A percentile compares a stretch with the other conserved stretches of the same genome.
Conservation (phyloP, 1,284 basidiomycete species). For the Meira nashicola region DNA sequence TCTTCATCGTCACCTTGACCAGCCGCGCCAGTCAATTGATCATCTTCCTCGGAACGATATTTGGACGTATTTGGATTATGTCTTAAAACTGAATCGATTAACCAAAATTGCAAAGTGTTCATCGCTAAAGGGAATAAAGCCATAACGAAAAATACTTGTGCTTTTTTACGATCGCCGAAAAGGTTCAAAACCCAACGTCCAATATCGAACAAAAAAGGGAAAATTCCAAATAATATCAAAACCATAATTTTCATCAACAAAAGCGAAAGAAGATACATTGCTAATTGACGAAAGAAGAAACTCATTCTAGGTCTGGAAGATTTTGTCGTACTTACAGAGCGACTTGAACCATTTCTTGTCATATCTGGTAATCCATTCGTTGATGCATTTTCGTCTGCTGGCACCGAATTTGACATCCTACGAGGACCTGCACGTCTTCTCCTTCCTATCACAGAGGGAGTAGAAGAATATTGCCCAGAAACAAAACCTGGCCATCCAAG, state of each 20-base stretch:
- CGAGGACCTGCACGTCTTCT: neutral
- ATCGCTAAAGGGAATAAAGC: constrained; percentile 86
- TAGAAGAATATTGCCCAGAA: constrained; percentile 76
- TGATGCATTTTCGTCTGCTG: neutral
- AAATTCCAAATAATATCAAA: constrained; percentile 65
- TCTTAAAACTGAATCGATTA: constrained; percentile 47
- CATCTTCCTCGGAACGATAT: constrained; percentile 26
- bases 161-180: constrained; percentile 60
- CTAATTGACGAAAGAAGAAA: constrained; percentile 77
- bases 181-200: constrained; percentile 79
- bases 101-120: constrained; percentile 58
- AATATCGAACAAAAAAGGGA: constrained; percentile 64
- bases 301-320: constrained; percentile 30
- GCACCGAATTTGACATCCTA: neutral
- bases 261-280: constrained; percentile 76
- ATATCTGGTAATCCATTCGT: neutral
- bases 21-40: neutral
- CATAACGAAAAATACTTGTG: constrained; percentile 62
- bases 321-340: neutral
- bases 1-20: neutral
- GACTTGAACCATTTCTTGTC: neutral
- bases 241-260: constrained; percentile 83
- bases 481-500: constrained; percentile 70
- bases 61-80: constrained; percentile 39
- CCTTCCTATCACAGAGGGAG: constrained; percentile 1